A percentile compares a stretch with the other conserved stretches of the same genome.
These are phyloP conservation scores for Arthrocladium fulminans DNA, from an alignment of 2,329 filamentous ascomycete species.

Conservation along the genomic window DNA sequence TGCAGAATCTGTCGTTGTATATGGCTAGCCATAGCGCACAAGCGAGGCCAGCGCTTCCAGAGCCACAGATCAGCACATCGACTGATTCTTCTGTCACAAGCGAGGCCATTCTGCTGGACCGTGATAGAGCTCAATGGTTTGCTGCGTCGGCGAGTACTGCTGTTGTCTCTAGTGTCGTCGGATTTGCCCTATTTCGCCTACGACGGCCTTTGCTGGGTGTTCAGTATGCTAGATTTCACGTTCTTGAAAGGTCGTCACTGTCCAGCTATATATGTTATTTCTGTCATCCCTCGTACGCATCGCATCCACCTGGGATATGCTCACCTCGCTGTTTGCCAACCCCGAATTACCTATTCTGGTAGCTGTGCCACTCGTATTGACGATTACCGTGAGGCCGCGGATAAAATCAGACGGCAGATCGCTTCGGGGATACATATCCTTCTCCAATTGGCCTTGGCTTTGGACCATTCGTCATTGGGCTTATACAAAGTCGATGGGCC, in stretches of 20 bases:
- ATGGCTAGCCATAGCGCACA: constrained; percentile 54
- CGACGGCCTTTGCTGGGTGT: not conserved
- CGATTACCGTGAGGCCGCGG: not conserved
- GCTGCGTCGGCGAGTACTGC: too few relatives aligned
- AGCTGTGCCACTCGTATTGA: not conserved
- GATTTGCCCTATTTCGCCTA: too few relatives aligned
- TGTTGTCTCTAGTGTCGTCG: too few relatives aligned
- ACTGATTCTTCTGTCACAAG: not conserved
- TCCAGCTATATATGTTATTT: not conserved
- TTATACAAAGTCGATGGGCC: too few relatives aligned
- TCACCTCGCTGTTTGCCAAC: not conserved
- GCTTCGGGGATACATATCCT: not conserved
- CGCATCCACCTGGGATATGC: not conserved
- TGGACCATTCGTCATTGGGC: not conserved
- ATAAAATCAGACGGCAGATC: not conserved
- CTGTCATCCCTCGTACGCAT: not conserved
- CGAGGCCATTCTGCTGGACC: not conserved
- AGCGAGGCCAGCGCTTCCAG: constrained; percentile 54
- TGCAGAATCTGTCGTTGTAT: constrained; percentile 44
- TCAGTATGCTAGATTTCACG: not conserved
- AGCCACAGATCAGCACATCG: constrained; percentile 54
- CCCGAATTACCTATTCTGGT: not conserved
- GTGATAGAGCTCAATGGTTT: too few relatives aligned
- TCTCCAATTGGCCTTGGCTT: not conserved
- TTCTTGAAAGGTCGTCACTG: not conserved